Evolutionary conservation across 768 basidiomycete genomes (phyloP).

Genomic region (Hericium rajendrae): DNA sequence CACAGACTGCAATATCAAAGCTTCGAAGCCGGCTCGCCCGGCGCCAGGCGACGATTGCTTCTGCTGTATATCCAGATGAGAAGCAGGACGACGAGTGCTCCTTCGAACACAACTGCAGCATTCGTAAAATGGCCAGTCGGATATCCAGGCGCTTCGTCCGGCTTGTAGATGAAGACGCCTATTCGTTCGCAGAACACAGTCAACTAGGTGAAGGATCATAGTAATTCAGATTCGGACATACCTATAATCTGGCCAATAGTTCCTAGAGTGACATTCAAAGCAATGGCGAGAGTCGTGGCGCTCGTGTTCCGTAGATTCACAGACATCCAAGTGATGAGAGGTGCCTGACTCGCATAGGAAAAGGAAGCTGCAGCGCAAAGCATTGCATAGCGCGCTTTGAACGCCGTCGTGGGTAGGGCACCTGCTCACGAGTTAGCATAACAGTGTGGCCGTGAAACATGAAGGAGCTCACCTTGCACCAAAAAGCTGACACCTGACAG

Average conservation of each 20-base stretch:
- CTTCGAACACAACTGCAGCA: conserved; percentile 10
- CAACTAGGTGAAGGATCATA: too few species aligned
- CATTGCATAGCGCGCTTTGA: not conserved
- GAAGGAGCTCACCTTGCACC: not conserved
- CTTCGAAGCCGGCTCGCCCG: conserved; percentile 11
- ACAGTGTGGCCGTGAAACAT: too few species aligned
- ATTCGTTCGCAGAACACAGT: too few species aligned
- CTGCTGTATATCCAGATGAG: conserved; percentile 9
- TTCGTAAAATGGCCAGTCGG: not conserved
- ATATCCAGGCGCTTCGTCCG: not conserved
- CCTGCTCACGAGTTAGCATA: not conserved
- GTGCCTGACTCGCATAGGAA: not conserved
- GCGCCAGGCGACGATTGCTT: conserved; percentile 9
- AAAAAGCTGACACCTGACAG: not conserved
- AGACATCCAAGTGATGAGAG: not conserved
- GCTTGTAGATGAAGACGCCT: not conserved
- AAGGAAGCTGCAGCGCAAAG: not conserved
- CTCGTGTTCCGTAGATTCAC: not conserved
- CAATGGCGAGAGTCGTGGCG: not conserved
- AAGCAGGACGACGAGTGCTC: conserved; percentile 9
- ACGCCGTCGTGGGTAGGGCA: conserved; percentile 6
- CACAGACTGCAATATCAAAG: not conserved
- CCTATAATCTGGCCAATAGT: not conserved
- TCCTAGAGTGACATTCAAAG: not conserved
- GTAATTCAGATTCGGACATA: conserved; percentile 1